These are phyloP conservation scores for Aureobasidium sp. DNA, from an alignment of 2,329 filamentous ascomycete genomes.

Conservation along the genomic window DNA sequence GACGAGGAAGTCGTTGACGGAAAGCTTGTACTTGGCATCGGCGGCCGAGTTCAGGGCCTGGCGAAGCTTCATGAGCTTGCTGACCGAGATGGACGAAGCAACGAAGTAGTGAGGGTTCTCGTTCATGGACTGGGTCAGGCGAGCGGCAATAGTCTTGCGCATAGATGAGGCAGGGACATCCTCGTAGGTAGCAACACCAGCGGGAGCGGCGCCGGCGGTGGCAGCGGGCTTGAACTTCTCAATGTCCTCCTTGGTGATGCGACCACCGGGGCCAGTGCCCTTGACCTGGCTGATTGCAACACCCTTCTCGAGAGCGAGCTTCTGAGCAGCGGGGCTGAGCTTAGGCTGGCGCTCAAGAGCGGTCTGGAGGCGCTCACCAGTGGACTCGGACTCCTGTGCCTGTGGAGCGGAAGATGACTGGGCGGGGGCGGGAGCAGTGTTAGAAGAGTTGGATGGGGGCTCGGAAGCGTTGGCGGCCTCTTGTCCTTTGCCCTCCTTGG, in stretches of 20 bases:
- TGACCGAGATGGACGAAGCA: conserved; percentile 80
- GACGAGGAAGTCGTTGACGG: conserved; percentile 99
- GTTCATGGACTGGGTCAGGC: conserved; percentile 80
- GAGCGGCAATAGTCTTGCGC: conserved; percentile 95
- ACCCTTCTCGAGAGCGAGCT: conserved; percentile 77
- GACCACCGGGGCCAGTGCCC: conserved; percentile 77
- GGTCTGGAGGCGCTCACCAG: conserved; percentile 71
- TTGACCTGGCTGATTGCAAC: conserved; percentile 71
- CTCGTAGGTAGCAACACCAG: conserved; percentile 59
- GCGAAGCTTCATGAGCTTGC: conserved; percentile 93
- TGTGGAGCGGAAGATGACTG: conserved; percentile 43
- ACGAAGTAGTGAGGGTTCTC: conserved; percentile 99
- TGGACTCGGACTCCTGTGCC: conserved; percentile 63
- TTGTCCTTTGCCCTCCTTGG: conserved; percentile 58
- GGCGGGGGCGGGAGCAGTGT: conserved; percentile 51
- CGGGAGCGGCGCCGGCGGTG: conserved; percentile 40
- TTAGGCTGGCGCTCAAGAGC: conserved; percentile 75
- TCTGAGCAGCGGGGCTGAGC: conserved; percentile 66
- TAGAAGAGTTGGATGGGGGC: conserved; percentile 49
- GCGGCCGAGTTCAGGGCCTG: conserved; percentile 82
- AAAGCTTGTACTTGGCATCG: conserved; percentile 95
- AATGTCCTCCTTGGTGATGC: conserved; percentile 86
- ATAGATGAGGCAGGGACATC: conserved; percentile 82
- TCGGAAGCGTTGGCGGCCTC: conserved; percentile 55
- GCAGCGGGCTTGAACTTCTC: conserved; percentile 64